Evolutionary conservation across 2,329 filamentous ascomycete genomes (phyloP), one percentile per base, ranked within the genome.

Genomic region (Xylaria multiplex): DNA sequence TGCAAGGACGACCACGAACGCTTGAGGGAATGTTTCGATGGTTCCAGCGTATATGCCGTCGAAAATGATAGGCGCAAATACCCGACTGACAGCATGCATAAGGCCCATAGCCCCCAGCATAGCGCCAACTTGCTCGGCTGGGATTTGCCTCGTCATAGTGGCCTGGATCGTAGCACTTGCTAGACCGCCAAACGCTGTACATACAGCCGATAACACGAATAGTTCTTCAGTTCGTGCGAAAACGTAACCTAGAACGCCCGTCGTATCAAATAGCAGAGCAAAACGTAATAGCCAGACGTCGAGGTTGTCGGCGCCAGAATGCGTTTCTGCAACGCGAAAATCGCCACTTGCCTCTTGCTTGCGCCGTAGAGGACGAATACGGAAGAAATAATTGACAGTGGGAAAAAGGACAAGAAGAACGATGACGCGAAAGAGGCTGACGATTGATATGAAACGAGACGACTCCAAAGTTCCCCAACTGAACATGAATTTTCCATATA

Each of bases 71-170:
- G 96, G 96, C 0, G 91, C 90, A 13, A 97, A 77, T 2, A 98
- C 88, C 67, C 93, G 85, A 2, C 92, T 88, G 42, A 97, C 80
- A 0, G 93, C 91, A 79, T 98, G 95, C 64, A 98, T 80, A 67
- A 98, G 82, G 0, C 95, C 96, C 16, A 90, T 91, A 1, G 93
- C 94, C 24, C 96, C 96, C 0, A 99, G 85, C n/a, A 98, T 82
- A 77, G 96, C 90, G 0, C 96, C 96, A 0, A 96, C 90, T 53
- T 87, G 87, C 69, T 96, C 91, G 0, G 89, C 84, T 0, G 94
- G 93, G 0, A 98, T 90, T 77, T 98, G 96, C 77, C 97, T 98
- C 22, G 93, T 97, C 57, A 97, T 82, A 0, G 91, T 87, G 1
- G 92, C 90, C 75, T 97, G 93, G 56, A 97, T 84, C 0, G 92